These are phyloP conservation scores for Paxillus rubicundulus DNA, from an alignment of 768 basidiomycete species.

Conservation along the genomic window DNA sequence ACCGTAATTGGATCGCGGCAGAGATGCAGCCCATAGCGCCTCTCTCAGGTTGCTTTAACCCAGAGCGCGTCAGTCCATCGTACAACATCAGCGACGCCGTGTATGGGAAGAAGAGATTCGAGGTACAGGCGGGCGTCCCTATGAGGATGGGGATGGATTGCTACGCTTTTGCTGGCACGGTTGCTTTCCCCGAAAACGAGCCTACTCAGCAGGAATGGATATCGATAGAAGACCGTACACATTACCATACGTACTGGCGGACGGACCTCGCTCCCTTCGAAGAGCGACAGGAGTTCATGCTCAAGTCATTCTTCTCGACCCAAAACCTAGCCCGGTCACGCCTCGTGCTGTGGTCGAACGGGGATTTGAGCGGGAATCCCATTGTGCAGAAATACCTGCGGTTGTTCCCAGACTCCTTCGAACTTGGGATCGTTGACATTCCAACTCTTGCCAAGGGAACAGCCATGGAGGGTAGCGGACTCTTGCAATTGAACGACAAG, in stretches of 20 bases:
- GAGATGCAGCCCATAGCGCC: slow-evolving; percentile 68
- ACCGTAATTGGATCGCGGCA: slow-evolving; percentile 65
- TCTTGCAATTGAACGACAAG: slow-evolving; percentile 63
- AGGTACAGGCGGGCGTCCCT: slow-evolving; percentile 78
- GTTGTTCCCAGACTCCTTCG: slow-evolving; percentile 69
- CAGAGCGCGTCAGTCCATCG: slow-evolving; percentile 50
- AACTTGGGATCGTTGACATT: slow-evolving; percentile 67
- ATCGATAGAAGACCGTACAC: slow-evolving; percentile 47
- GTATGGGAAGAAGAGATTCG: slow-evolving; percentile 61
- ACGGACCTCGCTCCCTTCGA: slow-evolving; percentile 79
- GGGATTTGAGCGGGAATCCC: slow-evolving; percentile 54
- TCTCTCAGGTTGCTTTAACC: slow-evolving; percentile 73
- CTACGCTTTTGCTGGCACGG: slow-evolving; percentile 86
- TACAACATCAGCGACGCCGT: slow-evolving; percentile 70
- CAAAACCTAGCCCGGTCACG: slow-evolving; percentile 65
- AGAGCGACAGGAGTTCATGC: slow-evolving; percentile 81
- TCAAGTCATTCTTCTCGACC: slow-evolving; percentile 92
- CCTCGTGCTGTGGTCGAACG: slow-evolving; percentile 93
- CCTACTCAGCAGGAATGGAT: slow-evolving; percentile 12
- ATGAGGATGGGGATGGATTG: slow-evolving; percentile 85
- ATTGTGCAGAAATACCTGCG: slow-evolving; percentile 60
- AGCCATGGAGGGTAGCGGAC: slow-evolving; percentile 58
- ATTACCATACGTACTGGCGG: slow-evolving; percentile 95
- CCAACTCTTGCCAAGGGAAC: slow-evolving; percentile 70
- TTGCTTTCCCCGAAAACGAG: slow-evolving; percentile 37